phyloP scores from a whole-genome alignment of 371 early-diverging fungal species.

The Phascolomyces articulosus region DNA sequence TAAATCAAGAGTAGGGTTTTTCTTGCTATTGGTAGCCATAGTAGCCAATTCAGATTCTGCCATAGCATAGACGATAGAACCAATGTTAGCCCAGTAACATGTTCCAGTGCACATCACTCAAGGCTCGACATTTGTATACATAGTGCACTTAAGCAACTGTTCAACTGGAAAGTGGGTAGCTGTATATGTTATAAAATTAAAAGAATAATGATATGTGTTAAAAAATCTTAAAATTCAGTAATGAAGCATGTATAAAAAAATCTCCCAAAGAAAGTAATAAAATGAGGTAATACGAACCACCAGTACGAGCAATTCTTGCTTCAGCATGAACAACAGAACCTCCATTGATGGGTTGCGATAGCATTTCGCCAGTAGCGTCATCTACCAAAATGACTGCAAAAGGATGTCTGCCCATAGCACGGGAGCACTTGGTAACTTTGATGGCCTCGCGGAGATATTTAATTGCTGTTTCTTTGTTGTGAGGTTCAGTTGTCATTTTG shows the following conservation, averaged over 20 bases:
- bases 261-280: not conserved
- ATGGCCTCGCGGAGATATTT: constrained; percentile 21
- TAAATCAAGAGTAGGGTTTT: constrained; percentile 32
- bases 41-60: constrained; percentile 21
- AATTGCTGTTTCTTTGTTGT: constrained; percentile 16
- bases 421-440: constrained; percentile 25
- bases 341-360: constrained; percentile 31
- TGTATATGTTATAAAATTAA: too few species aligned
- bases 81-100: constrained; percentile 36
- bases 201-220: not conserved
- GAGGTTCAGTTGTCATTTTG: not conserved
- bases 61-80: constrained; percentile 28
- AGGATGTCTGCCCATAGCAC: constrained; percentile 26
- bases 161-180: constrained; percentile 28
- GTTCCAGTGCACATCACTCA: constrained; percentile 36
- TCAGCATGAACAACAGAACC: constrained; percentile 33
- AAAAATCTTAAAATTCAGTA: too few species aligned
- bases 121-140: constrained; percentile 39
- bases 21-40: constrained; percentile 24
- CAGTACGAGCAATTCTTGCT: constrained; percentile 26
- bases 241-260: too few species aligned
- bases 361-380: constrained; percentile 16
- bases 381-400: constrained; percentile 33
- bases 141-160: constrained; percentile 21
- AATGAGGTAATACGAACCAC: constrained; percentile 17